A percentile compares a stretch with the other conserved stretches of the same genome.
These are phyloP conservation scores for Colletotrichum noveboracense DNA, from an alignment of 2,329 filamentous ascomycete genomes.

Conservation along the genomic window DNA sequence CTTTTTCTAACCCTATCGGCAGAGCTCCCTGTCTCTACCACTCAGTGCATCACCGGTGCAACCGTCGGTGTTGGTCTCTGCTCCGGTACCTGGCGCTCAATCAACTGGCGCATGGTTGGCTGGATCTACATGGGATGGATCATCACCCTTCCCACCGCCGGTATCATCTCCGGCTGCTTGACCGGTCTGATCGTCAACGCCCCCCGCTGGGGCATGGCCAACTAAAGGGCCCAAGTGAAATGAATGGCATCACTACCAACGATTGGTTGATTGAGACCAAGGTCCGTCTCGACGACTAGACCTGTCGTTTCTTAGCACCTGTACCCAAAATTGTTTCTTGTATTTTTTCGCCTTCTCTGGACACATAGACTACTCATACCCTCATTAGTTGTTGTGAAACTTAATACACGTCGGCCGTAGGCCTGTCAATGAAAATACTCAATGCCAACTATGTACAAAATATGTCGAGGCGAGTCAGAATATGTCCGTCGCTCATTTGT, in stretches of 20 bases:
- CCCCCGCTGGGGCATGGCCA: slow-evolving; percentile 44
- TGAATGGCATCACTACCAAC: not conserved
- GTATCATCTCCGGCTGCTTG: slow-evolving; percentile 57
- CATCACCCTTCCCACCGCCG: slow-evolving; percentile 49
- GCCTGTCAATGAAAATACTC: not conserved
- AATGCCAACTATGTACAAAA: not conserved
- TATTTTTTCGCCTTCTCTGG: not conserved
- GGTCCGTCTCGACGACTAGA: not conserved
- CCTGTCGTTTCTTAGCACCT: not conserved
- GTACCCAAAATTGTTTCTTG: not conserved
- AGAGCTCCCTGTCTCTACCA: slow-evolving; percentile 61
- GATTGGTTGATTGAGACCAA: not conserved
- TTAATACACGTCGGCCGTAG: not conserved
- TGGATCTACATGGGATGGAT: slow-evolving; percentile 61
- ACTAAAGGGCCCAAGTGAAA: not conserved
- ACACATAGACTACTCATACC: slow-evolving; percentile 10
- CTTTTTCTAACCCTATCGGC: not conserved
- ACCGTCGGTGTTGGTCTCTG: slow-evolving; percentile 63
- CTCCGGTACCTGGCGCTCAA: slow-evolving; percentile 55
- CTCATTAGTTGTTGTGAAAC: not conserved
- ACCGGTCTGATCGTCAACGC: slow-evolving; percentile 66
- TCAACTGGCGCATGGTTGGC: slow-evolving; percentile 61
- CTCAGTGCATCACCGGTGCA: slow-evolving; percentile 62
- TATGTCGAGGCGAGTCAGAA: rapidly evolving
- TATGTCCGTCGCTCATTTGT: not conserved